A percentile compares a stretch with the other conserved stretches of the same genome.
Evolutionary conservation across 345 rosid species (phyloP).

Genomic region (Dovyalis caffra): DNA sequence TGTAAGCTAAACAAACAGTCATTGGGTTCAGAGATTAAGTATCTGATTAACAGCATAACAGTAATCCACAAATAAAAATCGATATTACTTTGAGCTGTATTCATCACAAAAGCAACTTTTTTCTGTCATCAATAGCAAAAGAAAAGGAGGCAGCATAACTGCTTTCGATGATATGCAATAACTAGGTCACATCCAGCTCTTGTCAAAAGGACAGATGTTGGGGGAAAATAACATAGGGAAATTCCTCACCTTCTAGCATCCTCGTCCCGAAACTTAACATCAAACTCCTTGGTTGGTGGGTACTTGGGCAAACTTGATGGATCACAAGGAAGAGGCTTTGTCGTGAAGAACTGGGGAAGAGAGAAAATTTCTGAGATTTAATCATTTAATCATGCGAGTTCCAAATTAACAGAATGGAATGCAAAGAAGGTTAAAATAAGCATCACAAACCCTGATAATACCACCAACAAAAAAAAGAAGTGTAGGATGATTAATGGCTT

Average conservation of each 20-base stretch:
- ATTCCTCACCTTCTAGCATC: constrained; percentile 49
- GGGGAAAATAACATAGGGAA: neutral
- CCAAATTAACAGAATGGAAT: neutral
- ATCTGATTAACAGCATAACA: neutral
- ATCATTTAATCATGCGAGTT: neutral
- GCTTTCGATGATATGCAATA: neutral
- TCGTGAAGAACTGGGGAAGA: constrained; percentile 48
- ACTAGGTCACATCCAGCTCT: neutral
- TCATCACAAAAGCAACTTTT: neutral
- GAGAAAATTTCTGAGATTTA: neutral
- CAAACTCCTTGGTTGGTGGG: constrained; percentile 62
- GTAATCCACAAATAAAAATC: neutral
- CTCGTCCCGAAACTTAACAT: constrained; percentile 46
- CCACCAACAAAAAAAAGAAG: neutral
- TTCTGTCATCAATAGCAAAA: neutral
- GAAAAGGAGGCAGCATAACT: neutral
- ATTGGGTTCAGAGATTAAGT: neutral
- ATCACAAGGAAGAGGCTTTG: constrained; percentile 54
- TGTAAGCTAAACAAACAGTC: neutral
- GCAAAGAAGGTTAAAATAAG: neutral
- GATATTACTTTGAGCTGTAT: neutral
- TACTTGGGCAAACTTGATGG: constrained; percentile 67
- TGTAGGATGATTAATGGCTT: neutral
- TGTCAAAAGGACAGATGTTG: neutral
- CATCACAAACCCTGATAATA: neutral